Base-by-base conservation (phyloP, 225 moss, liverwort and hornwort genomes). In the Thuidium tamariscinum region DNA sequence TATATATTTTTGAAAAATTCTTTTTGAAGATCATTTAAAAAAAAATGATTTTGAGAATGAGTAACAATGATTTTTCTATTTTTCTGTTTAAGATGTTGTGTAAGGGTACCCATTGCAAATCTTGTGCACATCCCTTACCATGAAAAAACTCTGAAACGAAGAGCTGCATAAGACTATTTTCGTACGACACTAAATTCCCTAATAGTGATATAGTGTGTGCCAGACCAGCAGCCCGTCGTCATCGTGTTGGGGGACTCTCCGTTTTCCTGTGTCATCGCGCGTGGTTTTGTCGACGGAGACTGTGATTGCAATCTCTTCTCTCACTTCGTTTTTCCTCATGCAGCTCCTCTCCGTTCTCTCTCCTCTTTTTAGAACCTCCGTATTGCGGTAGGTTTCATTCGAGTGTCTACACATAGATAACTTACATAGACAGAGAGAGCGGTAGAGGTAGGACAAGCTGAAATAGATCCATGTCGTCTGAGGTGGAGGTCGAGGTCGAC, bases 401-500 rank as follows among this genome's bases (percentile, higher is more conserved):
- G 16, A 49, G 63, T 57, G 68, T 9, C 19, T 67, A 46, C 69
- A 68, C 49, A 34, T 34, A 81, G 65, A 22, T 34, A 56, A 16
- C 39, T 39, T 37, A 30, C 72, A 30, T 17, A 82, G 49, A 15
- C 12, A 70, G 61, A 69, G 30, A 79, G 15, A 36, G 61, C 23
- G 52, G 51, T 36, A 81, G 81, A 36, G 46, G 79, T 48, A 70
- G 87, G 76, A 76, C 37, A 73, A 75, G 57, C 21, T 18, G 83
- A 78, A 57, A 52, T 72, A 76, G 80, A 83, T 83, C 89, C 81
- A 91, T 91, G 89, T 86, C 89, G 89, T 83, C 90, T 64, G 88
- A 86, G 86, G 88, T 81, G 56, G 84, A 85, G 84, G 87, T 57
- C 34, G 86, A 64, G 73, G 86, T 54, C 62, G 85, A 69, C 80